Conservation (phyloP, 2,329 filamentous ascomycete species). For the Curvularia lunata region DNA sequence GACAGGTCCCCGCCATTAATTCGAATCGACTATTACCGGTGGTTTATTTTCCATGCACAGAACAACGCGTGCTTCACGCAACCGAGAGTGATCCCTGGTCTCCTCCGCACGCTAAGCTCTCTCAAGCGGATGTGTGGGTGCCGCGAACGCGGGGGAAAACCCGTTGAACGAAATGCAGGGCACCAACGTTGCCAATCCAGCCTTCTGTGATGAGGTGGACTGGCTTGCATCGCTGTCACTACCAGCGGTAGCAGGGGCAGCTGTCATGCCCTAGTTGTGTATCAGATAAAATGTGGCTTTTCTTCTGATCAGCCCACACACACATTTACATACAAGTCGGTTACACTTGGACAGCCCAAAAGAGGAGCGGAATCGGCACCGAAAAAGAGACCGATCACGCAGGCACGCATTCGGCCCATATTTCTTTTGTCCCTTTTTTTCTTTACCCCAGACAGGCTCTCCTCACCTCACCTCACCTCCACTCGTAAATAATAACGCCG, state of each 20-base stretch:
- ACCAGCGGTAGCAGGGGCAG: background rate
- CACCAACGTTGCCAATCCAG: background rate
- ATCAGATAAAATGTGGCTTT: background rate
- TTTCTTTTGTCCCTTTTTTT: too few species aligned
- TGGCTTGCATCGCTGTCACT: background rate
- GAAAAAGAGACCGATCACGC: background rate
- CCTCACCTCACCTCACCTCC: background rate
- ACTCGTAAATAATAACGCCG: background rate
- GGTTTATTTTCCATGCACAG: constrained; percentile 2
- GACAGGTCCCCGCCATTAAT: background rate
- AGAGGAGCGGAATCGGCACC: background rate
- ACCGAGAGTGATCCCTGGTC: background rate
- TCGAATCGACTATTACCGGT: constrained; percentile 9
- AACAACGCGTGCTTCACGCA: background rate
- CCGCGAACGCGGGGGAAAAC: constrained; percentile 4
- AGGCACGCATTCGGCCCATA: background rate
- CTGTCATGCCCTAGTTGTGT: background rate
- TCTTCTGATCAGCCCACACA: background rate
- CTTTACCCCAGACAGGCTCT: background rate
- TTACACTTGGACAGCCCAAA: background rate
- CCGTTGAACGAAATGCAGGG: constrained; percentile 13
- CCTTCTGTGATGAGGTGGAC: background rate
- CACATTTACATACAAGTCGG: background rate
- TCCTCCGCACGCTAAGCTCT: constrained; percentile 3
- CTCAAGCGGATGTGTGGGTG: constrained; percentile 2